phyloP scores from a whole-genome alignment of 495 filamentous ascomycete genomes.

The Cercophora newfieldiana region DNA sequence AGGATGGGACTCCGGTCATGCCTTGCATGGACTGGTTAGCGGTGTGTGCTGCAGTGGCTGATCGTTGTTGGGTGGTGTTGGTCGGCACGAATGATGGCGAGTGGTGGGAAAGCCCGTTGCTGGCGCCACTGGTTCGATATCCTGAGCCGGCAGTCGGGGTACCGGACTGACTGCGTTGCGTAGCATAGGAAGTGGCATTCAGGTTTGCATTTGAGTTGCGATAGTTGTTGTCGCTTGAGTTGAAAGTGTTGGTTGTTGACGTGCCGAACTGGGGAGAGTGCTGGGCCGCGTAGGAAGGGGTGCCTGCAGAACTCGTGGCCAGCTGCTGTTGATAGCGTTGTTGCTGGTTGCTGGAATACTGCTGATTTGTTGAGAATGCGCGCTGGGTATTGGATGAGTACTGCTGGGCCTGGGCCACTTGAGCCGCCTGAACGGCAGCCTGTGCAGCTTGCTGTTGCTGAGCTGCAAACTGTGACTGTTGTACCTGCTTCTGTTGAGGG shows the following conservation, averaged over 20 bases:
- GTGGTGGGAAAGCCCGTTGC: slow-evolving; percentile 36
- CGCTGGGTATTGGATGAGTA: slow-evolving; percentile 28
- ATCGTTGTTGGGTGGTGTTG: slow-evolving; percentile 24
- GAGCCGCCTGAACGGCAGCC: slow-evolving; percentile 7
- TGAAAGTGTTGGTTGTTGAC: slow-evolving; percentile 39
- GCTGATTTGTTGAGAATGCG: slow-evolving; percentile 24
- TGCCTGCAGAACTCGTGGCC: slow-evolving; percentile 35
- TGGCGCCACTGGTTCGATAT: slow-evolving; percentile 33
- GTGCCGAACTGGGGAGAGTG: slow-evolving; percentile 48
- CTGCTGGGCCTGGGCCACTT: slow-evolving; percentile 24
- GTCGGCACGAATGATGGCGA: slow-evolving; percentile 37
- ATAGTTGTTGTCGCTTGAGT: slow-evolving; percentile 40
- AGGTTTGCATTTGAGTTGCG: slow-evolving; percentile 32
- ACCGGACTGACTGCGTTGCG: slow-evolving; percentile 40
- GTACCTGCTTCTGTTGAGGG: slow-evolving; percentile 25
- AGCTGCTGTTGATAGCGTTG: slow-evolving; percentile 45
- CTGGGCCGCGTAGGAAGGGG: slow-evolving; percentile 40
- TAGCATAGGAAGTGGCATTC: slow-evolving; percentile 34
- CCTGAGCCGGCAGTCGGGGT: slow-evolving; percentile 37
- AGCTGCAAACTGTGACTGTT: slow-evolving; percentile 26
- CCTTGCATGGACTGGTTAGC: slow-evolving; percentile 29
- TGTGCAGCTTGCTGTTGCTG: slow-evolving; percentile 28
- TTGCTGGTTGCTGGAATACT: slow-evolving; percentile 36
- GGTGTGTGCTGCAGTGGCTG: slow-evolving; percentile 25
- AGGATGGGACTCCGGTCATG: slow-evolving; percentile 27